Base-by-base conservation (phyloP, 805 yeast species). In the Sugiyamaella chiloensis region DNA sequence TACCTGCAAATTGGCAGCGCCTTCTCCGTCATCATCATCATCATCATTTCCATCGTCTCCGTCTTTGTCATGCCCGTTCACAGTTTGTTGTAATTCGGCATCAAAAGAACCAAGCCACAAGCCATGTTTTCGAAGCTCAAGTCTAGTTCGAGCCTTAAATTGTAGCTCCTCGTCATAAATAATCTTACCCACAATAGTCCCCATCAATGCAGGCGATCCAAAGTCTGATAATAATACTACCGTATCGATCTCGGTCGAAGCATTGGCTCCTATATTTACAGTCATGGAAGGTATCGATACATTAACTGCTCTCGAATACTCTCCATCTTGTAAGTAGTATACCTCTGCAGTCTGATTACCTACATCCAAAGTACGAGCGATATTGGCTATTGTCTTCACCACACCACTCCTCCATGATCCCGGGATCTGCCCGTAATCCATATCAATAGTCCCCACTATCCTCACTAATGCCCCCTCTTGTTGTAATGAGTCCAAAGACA, bases 191-290 rank as follows among this genome's bases (percentile, higher is more conserved):
- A 45, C 55, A 11, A 56, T 48, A 9, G 48, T 30, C 19, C 44
- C 52, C 32, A 56, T 32, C 17, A 51, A 40, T 9, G 46, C 24
- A 6, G 57, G 40, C 21, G 44, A 46, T n/a, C 55, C 58, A 36
- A 56, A 56, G 19, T 53, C 60, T 11, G 46, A 43, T 20, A 56
- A 36, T 12, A 34, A 31, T 12, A 46, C 44, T 14, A 52, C 48
- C 34, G 46, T 24, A 30, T 52, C 50, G 32, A 55, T 43, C 14
- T 17, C 26, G 11, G 56, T 48, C 6, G 24, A 21, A 19, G 29
- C 42, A 3, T 32, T 39, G 16, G 50, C 34, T 4, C 44, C 27
- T 12, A 50, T 46, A 40, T 44, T 39, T 3, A 54, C 50, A 3
- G 40, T 42, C 44, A 56, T 24, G 9, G 46, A 30, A 11, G 60